Evolutionary conservation across 208 protist genomes (phyloP), one percentile per base, ranked within the genome.

Genomic region (Trypanosoma melophagium): DNA sequence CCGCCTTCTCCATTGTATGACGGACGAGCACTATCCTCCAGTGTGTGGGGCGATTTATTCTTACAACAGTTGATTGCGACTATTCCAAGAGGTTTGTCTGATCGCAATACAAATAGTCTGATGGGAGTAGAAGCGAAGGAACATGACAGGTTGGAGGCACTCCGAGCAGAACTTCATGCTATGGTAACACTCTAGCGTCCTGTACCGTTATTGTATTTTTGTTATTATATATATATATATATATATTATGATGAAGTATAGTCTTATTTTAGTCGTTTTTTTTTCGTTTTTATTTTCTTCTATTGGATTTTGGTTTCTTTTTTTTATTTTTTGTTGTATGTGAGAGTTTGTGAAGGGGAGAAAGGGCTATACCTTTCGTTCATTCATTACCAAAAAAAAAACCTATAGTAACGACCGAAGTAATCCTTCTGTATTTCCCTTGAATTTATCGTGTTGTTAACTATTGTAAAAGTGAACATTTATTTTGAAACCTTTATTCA

Each of bases 211-310:
- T 53, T 25, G 8, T 53, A 19, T 9, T 24, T 53, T 53, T 53
- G 7, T 53, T 49, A 60, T 12, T 63, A 56, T 56, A 28, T 58
- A 42, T 53, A 56, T 38, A 51, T 67, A 19, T 31, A 35, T 22
- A 40, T 40, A 16, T 35, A 0, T 61, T 60, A 2, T 60, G 19
- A 66, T 25, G 41, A 12, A n/a, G n/a, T n/a, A n/a, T n/a, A 14
- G 7, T 44, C 40, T 44, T 44, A 44, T 44, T 44, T 44, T 44
- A 44, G 12, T 44, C 12, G 40, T 44, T 44, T 44, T 44, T 44
- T 44, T 44, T 44, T 44, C 12, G 7, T 44, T 44, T 44, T 44
- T 44, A 14, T 44, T 44, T 44, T 44, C 40, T 44, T 12, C 7
- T 14, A 44, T 7, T 7, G 40, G n/a, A n/a, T n/a, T n/a, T n/a